These are phyloP conservation scores for Abrus pulchellus DNA, from an alignment of 306 rosid genomes.

Conservation along the genomic window DNA sequence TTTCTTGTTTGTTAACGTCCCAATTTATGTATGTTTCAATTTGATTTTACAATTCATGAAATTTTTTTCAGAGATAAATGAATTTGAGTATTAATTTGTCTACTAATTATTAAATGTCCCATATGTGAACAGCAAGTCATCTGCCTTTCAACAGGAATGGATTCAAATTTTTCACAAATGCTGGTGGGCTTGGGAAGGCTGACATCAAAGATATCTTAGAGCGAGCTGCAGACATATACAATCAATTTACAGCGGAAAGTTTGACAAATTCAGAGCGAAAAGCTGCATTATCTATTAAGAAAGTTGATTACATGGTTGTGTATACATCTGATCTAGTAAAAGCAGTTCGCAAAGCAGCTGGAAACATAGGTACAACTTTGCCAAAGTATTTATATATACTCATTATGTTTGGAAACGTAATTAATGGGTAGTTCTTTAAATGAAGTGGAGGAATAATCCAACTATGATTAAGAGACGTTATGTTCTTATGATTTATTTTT, in stretches of 20 bases:
- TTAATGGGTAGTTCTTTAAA: constrained; percentile 23
- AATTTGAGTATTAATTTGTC: constrained; percentile 20
- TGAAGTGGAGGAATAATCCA: constrained; percentile 36
- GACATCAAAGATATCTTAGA: constrained; percentile 89
- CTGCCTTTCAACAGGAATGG: constrained; percentile 97
- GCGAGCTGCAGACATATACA: constrained; percentile 82
- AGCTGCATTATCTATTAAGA: constrained; percentile 62
- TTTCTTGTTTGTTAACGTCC: constrained; percentile 23
- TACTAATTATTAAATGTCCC: constrained; percentile 40
- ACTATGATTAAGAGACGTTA: constrained; percentile 6
- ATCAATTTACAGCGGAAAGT: constrained; percentile 67
- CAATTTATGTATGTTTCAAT: constrained; percentile 14
- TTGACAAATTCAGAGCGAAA: constrained; percentile 61
- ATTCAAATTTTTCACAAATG: constrained; percentile 89
- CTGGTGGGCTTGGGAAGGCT: constrained; percentile 94
- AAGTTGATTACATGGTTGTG: constrained; percentile 80
- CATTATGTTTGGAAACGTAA: constrained; percentile 37
- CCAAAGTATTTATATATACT: constrained; percentile 45
- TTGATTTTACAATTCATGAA: neutral
- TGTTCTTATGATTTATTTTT: constrained; percentile 9
- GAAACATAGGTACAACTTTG: constrained; percentile 73
- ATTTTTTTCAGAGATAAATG: neutral
- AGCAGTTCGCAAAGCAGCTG: constrained; percentile 90
- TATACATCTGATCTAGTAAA: constrained; percentile 91
- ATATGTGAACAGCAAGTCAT: constrained; percentile 84